Conservation (phyloP, 441 rosid genomes). For the Gossypium aridum region DNA sequence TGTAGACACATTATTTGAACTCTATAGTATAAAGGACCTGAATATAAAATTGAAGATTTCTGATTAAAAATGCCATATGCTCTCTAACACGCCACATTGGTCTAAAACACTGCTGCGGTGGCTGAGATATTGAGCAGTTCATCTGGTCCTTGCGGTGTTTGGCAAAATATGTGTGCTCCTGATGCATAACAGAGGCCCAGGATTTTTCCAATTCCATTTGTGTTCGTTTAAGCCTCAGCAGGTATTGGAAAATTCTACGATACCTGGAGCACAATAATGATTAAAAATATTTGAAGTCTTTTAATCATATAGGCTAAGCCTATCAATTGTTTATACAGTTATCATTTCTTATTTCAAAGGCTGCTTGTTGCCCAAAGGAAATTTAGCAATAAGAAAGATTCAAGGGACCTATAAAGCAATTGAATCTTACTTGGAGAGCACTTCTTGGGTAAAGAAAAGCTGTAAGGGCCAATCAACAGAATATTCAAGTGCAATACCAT, state of each 20-base stretch:
- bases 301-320: neutral
- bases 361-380: neutral
- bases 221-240: slow-evolving; percentile 83
- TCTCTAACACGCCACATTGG: slow-evolving; percentile 97
- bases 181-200: slow-evolving; percentile 99
- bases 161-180: slow-evolving; percentile 82
- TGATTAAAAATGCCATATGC: slow-evolving; percentile 94
- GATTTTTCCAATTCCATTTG: slow-evolving; percentile 98
- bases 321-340: slow-evolving; percentile 7
- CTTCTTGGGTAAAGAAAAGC: slow-evolving; percentile 90
- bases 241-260: slow-evolving; percentile 78
- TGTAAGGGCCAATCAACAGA: slow-evolving; percentile 95
- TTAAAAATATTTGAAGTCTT: slow-evolving; percentile 3
- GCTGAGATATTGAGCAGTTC: slow-evolving; percentile 55
- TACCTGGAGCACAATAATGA: slow-evolving; percentile 48
- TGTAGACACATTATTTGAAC: neutral
- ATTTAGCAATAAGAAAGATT: slow-evolving; percentile 10
- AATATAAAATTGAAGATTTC: slow-evolving; percentile 96
- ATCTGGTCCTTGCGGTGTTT: slow-evolving; percentile 48
- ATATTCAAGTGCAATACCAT: slow-evolving; percentile 88
- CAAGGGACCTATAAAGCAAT: slow-evolving; percentile 4
- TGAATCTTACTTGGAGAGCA: slow-evolving; percentile 81
- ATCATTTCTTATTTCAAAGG: slow-evolving; percentile 1
- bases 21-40: slow-evolving; percentile 46
- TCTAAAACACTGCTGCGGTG: slow-evolving; percentile 67